Conservation (phyloP, 2,329 filamentous ascomycete genomes). For the Periconia macrospinosa region DNA sequence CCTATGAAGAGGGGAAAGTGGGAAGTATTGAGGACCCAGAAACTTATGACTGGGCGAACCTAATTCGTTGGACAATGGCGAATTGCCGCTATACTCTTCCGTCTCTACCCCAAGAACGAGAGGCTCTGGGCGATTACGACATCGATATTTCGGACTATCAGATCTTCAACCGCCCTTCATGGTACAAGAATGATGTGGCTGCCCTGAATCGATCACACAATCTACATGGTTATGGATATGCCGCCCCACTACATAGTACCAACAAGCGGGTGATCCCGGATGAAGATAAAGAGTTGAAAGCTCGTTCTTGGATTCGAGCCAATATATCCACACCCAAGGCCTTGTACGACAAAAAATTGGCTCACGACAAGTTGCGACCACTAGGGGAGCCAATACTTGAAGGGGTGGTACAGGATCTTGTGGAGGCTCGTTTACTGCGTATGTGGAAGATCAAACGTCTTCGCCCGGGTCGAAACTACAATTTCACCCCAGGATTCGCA, state of each 20-base stretch:
- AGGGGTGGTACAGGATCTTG: constrained; percentile 59
- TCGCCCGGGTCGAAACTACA: constrained; percentile 62
- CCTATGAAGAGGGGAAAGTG: constrained; percentile 66
- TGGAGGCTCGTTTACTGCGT: constrained; percentile 58
- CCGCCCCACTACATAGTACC: constrained; percentile 23
- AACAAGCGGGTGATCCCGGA: constrained; percentile 1
- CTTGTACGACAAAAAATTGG: constrained; percentile 43
- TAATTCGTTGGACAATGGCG: constrained; percentile 68
- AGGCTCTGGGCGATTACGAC: constrained; percentile 22
- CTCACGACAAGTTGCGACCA: constrained; percentile 43
- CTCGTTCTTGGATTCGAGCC: constrained; percentile 51
- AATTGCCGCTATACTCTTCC: constrained; percentile 36
- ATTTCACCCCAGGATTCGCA: constrained; percentile 62
- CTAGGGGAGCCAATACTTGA: constrained; percentile 39
- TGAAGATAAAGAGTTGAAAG: constrained; percentile 22
- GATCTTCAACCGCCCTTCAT: constrained; percentile 25
- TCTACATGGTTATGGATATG: constrained; percentile 26
- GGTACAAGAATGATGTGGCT: constrained; percentile 28
- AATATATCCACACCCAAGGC: constrained; percentile 47
- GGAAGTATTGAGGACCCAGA: constrained; percentile 62
- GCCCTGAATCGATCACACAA: constrained; percentile 27
- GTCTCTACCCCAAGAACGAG: constrained; percentile 23
- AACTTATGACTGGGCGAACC: constrained; percentile 67
- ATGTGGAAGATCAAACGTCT: constrained; percentile 62
- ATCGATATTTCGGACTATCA: constrained; percentile 33